These are phyloP conservation scores for Geotrichum siamense DNA, from an alignment of 1,139 yeast genomes.

Conservation along the genomic window DNA sequence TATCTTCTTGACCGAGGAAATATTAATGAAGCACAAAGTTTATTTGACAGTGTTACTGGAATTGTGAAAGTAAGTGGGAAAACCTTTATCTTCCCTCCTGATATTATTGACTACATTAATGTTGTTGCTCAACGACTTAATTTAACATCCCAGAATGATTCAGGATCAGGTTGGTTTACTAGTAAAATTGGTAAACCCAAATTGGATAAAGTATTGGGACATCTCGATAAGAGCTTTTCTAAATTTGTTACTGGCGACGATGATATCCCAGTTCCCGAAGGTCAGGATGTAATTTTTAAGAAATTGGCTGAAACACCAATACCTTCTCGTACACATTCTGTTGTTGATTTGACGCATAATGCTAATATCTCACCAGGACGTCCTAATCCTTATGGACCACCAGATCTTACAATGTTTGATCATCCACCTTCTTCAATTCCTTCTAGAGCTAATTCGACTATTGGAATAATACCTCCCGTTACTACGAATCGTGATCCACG, in stretches of 20 bases:
- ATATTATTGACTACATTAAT: conserved; percentile 38
- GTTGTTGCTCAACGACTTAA: conserved; percentile 24
- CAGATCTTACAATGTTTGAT: not conserved
- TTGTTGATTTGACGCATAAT: conserved; percentile 6
- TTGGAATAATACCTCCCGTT: conserved; percentile 5
- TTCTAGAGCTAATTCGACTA: conserved; percentile 13
- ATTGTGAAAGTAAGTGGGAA: conserved; percentile 42
- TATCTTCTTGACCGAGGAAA: conserved; percentile 58
- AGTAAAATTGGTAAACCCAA: conserved; percentile 67
- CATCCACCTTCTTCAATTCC: conserved; percentile 6
- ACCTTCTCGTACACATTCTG: conserved; percentile 17
- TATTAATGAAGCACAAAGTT: conserved; percentile 49
- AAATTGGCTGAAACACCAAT: conserved; percentile 40
- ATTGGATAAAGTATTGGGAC: conserved; percentile 81
- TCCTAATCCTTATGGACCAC: conserved; percentile 8
- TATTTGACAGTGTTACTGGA: conserved; percentile 47
- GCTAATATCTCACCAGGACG: not conserved
- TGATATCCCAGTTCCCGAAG: conserved; percentile 27
- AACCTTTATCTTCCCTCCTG: conserved; percentile 38
- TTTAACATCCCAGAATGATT: conserved; percentile 36
- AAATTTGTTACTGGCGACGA: conserved; percentile 92
- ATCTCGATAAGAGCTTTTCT: conserved; percentile 63
- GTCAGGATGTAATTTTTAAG: conserved; percentile 57
- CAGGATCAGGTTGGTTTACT: conserved; percentile 52
- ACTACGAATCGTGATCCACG: not conserved